phyloP scores from a whole-genome alignment of 768 basidiomycete genomes.

The Auricularia sp. region DNA sequence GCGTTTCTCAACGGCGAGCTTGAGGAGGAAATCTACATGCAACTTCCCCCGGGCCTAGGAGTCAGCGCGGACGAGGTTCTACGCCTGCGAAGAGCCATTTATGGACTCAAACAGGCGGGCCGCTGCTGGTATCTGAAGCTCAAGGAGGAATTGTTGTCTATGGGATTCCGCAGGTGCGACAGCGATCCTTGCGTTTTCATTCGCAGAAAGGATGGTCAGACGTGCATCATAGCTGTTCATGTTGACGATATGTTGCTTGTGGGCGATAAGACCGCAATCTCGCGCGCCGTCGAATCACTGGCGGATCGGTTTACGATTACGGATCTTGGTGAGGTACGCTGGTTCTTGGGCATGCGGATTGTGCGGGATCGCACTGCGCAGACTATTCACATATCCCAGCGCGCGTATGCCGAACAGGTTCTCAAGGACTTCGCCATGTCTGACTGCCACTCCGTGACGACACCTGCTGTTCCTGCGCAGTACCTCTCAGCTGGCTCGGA shows the following conservation, averaged over 20 bases:
- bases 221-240: too few species aligned
- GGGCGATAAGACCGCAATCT: too few species aligned
- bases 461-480: background rate
- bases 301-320: too few species aligned
- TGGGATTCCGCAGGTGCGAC: background rate
- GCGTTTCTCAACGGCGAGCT: slow-evolving; percentile 6
- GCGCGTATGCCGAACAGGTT: background rate
- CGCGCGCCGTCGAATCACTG: too few species aligned
- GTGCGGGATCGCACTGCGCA: background rate
- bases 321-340: background rate
- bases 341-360: slow-evolving; percentile 1
- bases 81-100: too few species aligned
- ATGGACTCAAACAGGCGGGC: too few species aligned
- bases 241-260: too few species aligned
- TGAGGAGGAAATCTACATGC: slow-evolving; percentile 5
- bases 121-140: too few species aligned
- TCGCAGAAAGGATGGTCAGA: too few species aligned
- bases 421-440: background rate
- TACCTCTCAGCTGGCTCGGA: background rate
- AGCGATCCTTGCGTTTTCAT: too few species aligned
- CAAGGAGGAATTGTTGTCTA: too few species aligned
- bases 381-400: slow-evolving; percentile 3
- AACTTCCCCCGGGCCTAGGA: background rate
- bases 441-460: background rate
- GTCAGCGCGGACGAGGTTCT: too few species aligned